Evolutionary conservation across 306 rosid genomes (phyloP).

Genomic region (Quercus glauca): DNA sequence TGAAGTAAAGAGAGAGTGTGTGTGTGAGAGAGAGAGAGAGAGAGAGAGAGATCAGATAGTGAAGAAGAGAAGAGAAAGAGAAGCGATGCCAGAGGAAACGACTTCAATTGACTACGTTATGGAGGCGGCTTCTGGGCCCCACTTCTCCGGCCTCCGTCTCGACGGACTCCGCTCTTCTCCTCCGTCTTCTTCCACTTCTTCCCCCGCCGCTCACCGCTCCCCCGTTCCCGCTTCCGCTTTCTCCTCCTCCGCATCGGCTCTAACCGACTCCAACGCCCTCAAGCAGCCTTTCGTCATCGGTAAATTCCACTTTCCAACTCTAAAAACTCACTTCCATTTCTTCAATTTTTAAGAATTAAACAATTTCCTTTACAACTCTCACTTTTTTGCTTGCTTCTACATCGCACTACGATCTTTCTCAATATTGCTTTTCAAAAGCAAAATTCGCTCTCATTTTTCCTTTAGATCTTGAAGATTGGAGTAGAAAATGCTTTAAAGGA

Average conservation of each 20-base stretch:
- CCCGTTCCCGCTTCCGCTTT: conserved; percentile 20
- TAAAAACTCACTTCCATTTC: neutral
- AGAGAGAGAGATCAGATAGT: too few relatives aligned
- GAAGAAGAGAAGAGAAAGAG: neutral
- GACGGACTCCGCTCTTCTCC: conserved; percentile 59
- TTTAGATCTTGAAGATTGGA: neutral
- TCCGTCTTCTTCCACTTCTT: conserved; percentile 37
- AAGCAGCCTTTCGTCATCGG: conserved; percentile 89
- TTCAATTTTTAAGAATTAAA: neutral
- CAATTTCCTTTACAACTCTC: neutral
- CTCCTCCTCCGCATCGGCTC: neutral
- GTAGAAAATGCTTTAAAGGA: too few relatives aligned
- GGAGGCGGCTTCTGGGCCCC: conserved; percentile 96
- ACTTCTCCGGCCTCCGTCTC: conserved; percentile 82
- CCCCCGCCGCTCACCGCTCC: conserved; percentile 40
- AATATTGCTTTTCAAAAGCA: too few relatives aligned
- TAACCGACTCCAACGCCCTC: conserved; percentile 36
- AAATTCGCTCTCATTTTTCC: too few relatives aligned
- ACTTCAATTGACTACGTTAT: conserved; percentile 73
- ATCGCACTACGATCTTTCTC: too few relatives aligned
- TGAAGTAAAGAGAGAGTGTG: neutral
- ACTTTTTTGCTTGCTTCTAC: neutral
- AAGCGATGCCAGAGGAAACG: conserved; percentile 67
- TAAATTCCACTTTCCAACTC: neutral
- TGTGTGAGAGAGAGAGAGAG: neutral